phyloP scores from a whole-genome alignment of 306 rosid genomes.

The Rosa chinensis region DNA sequence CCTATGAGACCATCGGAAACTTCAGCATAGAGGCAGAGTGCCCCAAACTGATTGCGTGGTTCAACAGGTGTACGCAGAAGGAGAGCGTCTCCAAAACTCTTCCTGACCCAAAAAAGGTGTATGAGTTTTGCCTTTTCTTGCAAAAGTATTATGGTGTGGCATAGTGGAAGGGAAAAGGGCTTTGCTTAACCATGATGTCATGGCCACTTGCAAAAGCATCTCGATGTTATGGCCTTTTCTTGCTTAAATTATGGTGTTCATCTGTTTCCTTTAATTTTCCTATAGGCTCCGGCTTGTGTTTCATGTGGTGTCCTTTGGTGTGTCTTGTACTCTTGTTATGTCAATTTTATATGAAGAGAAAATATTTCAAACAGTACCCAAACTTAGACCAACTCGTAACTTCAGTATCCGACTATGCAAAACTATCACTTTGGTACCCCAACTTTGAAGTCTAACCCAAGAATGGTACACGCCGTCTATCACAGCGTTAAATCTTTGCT shows the following conservation, averaged over 20 bases:
- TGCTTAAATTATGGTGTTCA: too few species aligned
- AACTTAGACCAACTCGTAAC: too few species aligned
- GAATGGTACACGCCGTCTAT: too few species aligned
- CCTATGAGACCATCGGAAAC: conserved; percentile 18
- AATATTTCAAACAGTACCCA: too few species aligned
- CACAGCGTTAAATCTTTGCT: too few species aligned
- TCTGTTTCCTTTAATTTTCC: neutral
- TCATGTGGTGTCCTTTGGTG: neutral
- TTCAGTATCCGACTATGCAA: too few species aligned
- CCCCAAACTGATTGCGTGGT: conserved; percentile 23
- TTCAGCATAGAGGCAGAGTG: conserved; percentile 21
- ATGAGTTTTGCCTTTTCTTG: conserved; percentile 13
- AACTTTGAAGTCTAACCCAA: too few species aligned
- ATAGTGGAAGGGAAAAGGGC: neutral
- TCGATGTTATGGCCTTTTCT: too few species aligned
- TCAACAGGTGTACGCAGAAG: conserved; percentile 7
- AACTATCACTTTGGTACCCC: too few species aligned
- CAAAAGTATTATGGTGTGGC: conserved; percentile 18
- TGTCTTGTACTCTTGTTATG: neutral
- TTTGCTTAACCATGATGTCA: neutral
- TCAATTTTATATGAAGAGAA: neutral
- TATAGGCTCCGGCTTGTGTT: neutral
- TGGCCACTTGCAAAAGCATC: too few species aligned
- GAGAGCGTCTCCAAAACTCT: conserved; percentile 30
- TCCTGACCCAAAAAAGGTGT: conserved; percentile 29